Evolutionary conservation across 768 basidiomycete genomes (phyloP).

Genomic region (Trametes coccinea): DNA sequence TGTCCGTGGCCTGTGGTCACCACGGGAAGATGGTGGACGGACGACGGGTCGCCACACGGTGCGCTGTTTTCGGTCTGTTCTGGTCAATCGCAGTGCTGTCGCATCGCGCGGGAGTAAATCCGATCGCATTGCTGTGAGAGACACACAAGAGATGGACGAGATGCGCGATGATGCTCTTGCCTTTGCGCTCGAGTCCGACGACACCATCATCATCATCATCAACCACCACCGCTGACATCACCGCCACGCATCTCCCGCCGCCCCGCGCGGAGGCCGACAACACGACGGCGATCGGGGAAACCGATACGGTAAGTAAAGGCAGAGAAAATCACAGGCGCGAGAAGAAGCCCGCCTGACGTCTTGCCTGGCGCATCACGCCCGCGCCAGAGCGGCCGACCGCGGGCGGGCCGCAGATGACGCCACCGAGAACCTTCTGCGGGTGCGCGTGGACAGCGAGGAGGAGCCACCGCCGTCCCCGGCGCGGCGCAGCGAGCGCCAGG

Average conservation of each 20-base stretch:
- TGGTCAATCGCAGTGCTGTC: no score
- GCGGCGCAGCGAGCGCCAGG: no score
- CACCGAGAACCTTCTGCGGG: conserved; percentile 5
- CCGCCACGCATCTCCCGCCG: not conserved
- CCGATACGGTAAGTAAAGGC: not conserved
- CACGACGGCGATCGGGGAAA: not conserved
- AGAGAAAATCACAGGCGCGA: not conserved
- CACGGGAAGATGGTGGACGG: no score
- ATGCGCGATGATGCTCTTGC: not conserved
- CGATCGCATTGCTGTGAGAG: not conserved
- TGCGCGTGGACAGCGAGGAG: not conserved
- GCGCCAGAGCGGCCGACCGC: not conserved
- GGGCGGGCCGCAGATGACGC: conserved; percentile 6
- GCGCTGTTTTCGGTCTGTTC: no score
- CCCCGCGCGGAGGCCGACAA: no score
- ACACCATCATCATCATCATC: not conserved
- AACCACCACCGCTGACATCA: not conserved
- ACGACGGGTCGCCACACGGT: no score
- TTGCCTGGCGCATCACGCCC: not conserved
- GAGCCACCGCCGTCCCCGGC: no score
- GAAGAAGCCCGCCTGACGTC: no score
- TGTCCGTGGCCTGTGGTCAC: no score
- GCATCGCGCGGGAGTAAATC: no score
- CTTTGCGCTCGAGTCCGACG: not conserved
- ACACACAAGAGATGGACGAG: not conserved